Conservation (phyloP, 441 rosid species). For the Mallotus repandus region DNA sequence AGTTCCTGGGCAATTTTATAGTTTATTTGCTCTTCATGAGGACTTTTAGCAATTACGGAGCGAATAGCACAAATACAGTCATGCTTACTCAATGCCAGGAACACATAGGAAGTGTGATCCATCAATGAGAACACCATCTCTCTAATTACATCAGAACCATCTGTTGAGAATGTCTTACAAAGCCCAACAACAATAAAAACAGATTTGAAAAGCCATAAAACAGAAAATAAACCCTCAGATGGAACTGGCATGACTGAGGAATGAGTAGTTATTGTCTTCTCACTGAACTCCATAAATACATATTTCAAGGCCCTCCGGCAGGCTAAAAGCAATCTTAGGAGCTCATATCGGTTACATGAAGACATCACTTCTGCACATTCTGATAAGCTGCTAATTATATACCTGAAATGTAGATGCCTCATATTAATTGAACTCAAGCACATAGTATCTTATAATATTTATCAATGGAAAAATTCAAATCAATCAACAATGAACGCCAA, state of each 20-base stretch:
- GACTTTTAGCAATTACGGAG: slow-evolving; percentile 21
- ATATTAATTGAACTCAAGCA: slow-evolving; percentile 18
- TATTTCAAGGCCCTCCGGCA: slow-evolving; percentile 76
- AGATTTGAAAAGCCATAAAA: slow-evolving; percentile 78
- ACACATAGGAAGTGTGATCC: slow-evolving; percentile 80
- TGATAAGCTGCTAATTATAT: slow-evolving; percentile 41
- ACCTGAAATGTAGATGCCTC: slow-evolving; percentile 42
- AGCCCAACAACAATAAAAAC: slow-evolving; percentile 44
- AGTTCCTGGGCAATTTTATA: slow-evolving; percentile 29
- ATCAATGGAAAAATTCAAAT: slow-evolving; percentile 13
- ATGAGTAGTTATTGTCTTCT: slow-evolving; percentile 34
- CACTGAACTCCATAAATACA: slow-evolving; percentile 47
- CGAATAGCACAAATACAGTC: slow-evolving; percentile 37
- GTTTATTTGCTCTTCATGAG: slow-evolving; percentile 29
- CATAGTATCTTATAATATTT: slow-evolving; percentile 12
- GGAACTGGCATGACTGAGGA: slow-evolving; percentile 39
- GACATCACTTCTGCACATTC: slow-evolving; percentile 36
- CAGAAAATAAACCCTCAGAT: slow-evolving; percentile 44
- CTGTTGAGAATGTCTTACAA: slow-evolving; percentile 36
- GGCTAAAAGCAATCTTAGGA: slow-evolving; percentile 58
- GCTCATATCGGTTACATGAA: slow-evolving; percentile 34
- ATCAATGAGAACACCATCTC: slow-evolving; percentile 52
- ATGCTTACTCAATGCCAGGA: slow-evolving; percentile 52
- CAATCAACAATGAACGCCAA: neutral
- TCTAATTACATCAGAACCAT: slow-evolving; percentile 29